phyloP scores from a whole-genome alignment of 129 eudicot genomes.

The Ambrosia artemisiifolia region DNA sequence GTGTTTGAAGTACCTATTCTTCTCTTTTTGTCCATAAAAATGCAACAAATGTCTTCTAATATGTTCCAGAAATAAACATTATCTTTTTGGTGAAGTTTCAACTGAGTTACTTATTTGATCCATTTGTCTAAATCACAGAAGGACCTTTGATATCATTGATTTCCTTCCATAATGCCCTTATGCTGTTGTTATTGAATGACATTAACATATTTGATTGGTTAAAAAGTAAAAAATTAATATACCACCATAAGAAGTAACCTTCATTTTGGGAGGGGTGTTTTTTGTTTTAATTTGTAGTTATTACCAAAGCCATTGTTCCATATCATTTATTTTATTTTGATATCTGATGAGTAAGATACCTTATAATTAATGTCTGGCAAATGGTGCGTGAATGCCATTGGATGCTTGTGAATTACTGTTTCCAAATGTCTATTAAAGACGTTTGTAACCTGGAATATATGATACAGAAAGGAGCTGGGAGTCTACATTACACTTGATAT shows the following conservation, averaged over 20 bases:
- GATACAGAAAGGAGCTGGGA: not conserved
- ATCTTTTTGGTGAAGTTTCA: not conserved
- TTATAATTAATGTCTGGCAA: not conserved
- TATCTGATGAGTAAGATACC: not conserved
- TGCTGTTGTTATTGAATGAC: not conserved
- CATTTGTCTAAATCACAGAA: not conserved
- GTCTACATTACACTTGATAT: not conserved
- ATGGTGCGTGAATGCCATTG: not conserved
- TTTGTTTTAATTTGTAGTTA: not conserved
- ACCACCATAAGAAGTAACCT: not conserved
- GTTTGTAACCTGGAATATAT: not conserved
- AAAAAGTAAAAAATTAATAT: not conserved
- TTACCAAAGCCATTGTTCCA: not conserved
- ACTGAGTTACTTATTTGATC: constrained; percentile 4
- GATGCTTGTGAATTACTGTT: too few species aligned
- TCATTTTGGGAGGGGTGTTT: not conserved
- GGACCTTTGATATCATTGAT: not conserved
- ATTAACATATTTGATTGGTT: not conserved
- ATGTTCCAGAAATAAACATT: not conserved
- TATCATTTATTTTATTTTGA: not conserved
- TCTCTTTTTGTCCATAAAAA: not conserved
- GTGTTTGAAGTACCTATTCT: not conserved
- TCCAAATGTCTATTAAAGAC: constrained; percentile 2
- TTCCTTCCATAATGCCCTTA: not conserved
- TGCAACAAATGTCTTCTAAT: not conserved